Evolutionary conservation across 306 rosid genomes (phyloP), one percentile per base, ranked within the genome.

Genomic region (Medicago lupulina): DNA sequence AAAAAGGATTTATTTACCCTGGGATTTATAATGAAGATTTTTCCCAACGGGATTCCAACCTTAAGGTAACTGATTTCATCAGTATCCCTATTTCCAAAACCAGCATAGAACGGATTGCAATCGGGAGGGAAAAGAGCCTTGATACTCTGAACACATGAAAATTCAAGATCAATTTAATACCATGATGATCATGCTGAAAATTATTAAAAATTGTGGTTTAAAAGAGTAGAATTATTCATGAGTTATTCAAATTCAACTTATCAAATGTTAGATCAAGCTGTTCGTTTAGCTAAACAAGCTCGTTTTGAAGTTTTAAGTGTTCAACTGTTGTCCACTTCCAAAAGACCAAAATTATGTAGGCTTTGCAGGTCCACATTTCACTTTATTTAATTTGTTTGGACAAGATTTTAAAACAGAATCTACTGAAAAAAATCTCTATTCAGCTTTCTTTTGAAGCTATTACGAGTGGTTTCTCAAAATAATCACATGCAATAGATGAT

Each of bases 31-130:
- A 86, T 92, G 93, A 96, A 96, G 61, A 96, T 90, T 80, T 96
- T 96, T 72, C 99, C 99, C 68, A 62, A 67, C 4, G 98, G 99
- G 57, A 96, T 90, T 86, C 99, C 99, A 79, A 92, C 98, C 79
- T 85, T 92, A 41, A 89, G 88, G 86, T 96, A 96, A 89, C 99
- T 96, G 80, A 96, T 67, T 83, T 96, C 99, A 73, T 96, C 99
- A 5, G 98, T 92, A 73, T 92, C 90, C 84, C 99, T 89, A 85
- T 96, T 92, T 82, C 99, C 98, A 79, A 96, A 96, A 63, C 99
- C 99, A 80, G 99, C 98, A 79, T 96, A 96, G 88, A 96, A 96
- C 2, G 99, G 99, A 82, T 86, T 88, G 92, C 86, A 80, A 76
- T 92, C 98, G 49, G 92, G 47, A 75, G 99, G 99, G 82, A 96